Evolutionary conservation across 352 stramenopile species (phyloP), one percentile per base, ranked within the genome.

Genomic region (Globisporangium sylvaticum): DNA sequence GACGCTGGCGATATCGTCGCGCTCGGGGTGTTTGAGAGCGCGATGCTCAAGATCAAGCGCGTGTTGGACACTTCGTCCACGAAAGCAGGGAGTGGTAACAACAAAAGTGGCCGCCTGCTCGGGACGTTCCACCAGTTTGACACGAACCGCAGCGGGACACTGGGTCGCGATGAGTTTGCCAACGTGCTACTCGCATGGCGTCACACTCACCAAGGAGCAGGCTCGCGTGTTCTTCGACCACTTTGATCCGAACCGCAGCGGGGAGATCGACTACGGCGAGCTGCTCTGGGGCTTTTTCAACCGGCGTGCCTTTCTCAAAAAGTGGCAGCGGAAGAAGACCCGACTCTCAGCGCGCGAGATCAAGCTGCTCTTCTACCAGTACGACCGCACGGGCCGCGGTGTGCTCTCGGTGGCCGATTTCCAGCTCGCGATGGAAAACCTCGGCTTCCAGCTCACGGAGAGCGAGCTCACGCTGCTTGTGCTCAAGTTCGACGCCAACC

Each of bases 201-300:
- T 75, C 6, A 61, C 50, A 8, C 60, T 89, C 24, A 79, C 77
- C 1, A 34, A 53, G 25, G 76, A 89, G 22, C 84, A 92, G 65
- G 73, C 70, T 10, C 44, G 58, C 15, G 72, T 65, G 29, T 65
- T 89, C 5, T 84, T 90, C 27, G 62, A 58, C 12, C 75, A 78
- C 14, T 88, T 90, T 62, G 80, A 88, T 37, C 52, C 67, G 9
- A 77, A 84, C 60, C 6, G 62, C n/a, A 89, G 71, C 48, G 80
- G 79, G 0, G 76, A 74, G 10, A 75, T 91, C 54, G 73, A 87
- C 70, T 90, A 89, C 56, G 71, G 60, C 3, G 79, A 90, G 61
- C 64, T 92, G 32, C 67, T 92, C 1, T 90, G 81, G 82, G 70
- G 74, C 12, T 86, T 89, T 63, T 89, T 91, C 69, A 81, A 90